Evolutionary conservation across 164 flowering plant species (phyloP).

Genomic region (Annona cherimola): DNA sequence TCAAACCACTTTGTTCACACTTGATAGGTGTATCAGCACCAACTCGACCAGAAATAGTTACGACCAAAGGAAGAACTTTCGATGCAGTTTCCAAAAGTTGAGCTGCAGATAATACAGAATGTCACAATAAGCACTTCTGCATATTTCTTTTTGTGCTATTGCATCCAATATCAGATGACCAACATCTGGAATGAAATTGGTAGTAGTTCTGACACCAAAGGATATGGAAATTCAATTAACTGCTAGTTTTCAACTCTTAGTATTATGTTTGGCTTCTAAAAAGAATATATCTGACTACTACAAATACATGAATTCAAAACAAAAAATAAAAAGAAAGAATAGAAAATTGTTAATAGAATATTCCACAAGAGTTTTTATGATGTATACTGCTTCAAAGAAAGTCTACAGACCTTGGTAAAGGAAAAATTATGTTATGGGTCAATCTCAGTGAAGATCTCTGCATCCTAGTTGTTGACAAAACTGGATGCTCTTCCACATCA

Average conservation of each 20-base stretch:
- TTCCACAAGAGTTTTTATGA: neutral
- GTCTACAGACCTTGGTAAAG: neutral
- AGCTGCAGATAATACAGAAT: conserved; percentile 43
- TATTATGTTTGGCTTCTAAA: neutral
- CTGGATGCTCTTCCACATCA: no score
- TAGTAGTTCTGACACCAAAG: no score
- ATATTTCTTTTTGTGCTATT: neutral
- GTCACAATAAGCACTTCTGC: conserved; percentile 2
- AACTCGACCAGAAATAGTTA: conserved; percentile 86
- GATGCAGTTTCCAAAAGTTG: conserved; percentile 66
- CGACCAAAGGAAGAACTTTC: conserved; percentile 79
- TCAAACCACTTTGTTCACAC: conserved; percentile 77
- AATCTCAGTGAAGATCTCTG: no score
- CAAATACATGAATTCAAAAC: neutral
- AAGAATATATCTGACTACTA: neutral
- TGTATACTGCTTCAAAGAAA: neutral
- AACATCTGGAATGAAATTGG: neutral
- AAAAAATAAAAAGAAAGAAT: neutral
- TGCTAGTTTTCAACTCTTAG: neutral
- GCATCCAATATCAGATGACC: neutral
- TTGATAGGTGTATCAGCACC: conserved; percentile 84
- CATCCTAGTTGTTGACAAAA: no score
- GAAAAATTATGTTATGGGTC: no score
- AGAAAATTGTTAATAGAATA: neutral
- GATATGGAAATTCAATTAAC: neutral